Conservation (phyloP, 768 basidiomycete species). For the Leucosporidium yakuticum region DNA sequence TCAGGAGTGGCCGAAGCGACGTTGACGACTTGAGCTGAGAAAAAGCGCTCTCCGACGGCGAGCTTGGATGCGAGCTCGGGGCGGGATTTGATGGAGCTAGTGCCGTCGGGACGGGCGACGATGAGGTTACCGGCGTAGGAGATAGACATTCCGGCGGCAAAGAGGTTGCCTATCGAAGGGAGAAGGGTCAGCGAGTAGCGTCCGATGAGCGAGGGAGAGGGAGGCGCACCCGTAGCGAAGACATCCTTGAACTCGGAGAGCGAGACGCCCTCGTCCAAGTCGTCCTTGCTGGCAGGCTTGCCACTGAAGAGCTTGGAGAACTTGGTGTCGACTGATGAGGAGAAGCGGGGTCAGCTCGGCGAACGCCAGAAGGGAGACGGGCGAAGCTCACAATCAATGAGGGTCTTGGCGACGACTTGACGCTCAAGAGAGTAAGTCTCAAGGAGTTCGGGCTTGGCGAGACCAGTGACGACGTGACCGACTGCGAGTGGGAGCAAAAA, state of each 20-base stretch:
- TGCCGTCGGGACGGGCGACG: constrained; percentile 22
- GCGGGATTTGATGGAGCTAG: constrained; percentile 11
- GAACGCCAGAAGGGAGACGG: constrained; percentile 43
- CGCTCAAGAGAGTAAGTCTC: constrained; percentile 52
- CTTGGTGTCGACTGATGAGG: constrained; percentile 38
- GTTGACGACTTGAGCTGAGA: constrained; percentile 36
- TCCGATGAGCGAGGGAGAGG: background rate
- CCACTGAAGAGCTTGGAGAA: constrained; percentile 63
- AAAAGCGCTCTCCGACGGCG: constrained; percentile 36
- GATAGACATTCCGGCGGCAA: constrained; percentile 38
- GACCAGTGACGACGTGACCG: constrained; percentile 34
- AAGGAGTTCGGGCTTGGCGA: constrained; percentile 36
- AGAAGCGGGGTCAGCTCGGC: background rate
- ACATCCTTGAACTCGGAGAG: constrained; percentile 36
- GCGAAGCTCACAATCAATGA: constrained; percentile 56
- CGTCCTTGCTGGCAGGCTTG: constrained; percentile 53
- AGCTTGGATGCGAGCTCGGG: constrained; percentile 30
- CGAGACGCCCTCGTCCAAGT: constrained; percentile 27
- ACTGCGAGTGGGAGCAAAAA: constrained; percentile 9
- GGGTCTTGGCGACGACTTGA: constrained; percentile 54
- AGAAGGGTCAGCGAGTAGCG: background rate
- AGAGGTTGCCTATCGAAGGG: constrained; percentile 30
- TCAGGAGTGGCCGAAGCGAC: constrained; percentile 29
- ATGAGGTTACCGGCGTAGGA: constrained; percentile 36
- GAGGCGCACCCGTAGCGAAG: background rate